These are phyloP conservation scores for Eremothecium coryli DNA, from an alignment of 1,139 yeast species.

Conservation along the genomic window DNA sequence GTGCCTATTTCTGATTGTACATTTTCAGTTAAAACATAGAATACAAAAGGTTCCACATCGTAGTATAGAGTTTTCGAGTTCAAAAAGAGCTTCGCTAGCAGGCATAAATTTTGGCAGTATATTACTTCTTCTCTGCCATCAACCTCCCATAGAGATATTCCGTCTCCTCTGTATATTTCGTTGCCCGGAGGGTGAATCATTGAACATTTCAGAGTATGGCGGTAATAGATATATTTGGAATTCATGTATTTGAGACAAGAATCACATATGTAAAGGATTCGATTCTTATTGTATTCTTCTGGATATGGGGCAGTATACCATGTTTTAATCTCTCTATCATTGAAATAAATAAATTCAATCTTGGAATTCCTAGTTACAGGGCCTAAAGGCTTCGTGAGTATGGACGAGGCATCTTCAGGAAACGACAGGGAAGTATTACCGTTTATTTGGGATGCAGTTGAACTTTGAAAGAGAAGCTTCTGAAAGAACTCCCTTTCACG, in stretches of 20 bases:
- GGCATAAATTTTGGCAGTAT: slow-evolving; percentile 84
- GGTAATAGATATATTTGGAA: slow-evolving; percentile 53
- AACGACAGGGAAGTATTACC: slow-evolving; percentile 20
- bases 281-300: slow-evolving; percentile 62
- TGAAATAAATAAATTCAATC: slow-evolving; percentile 52
- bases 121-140: slow-evolving; percentile 78
- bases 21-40: slow-evolving; percentile 70
- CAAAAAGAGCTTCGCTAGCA: slow-evolving; percentile 77
- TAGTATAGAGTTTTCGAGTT: slow-evolving; percentile 87
- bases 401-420: slow-evolving; percentile 9
- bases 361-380: slow-evolving; percentile 12
- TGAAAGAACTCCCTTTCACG: slow-evolving; percentile 23
- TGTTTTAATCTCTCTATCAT: slow-evolving; percentile 67
- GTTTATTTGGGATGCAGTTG: slow-evolving; percentile 20
- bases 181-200: slow-evolving; percentile 77
- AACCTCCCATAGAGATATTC: slow-evolving; percentile 73
- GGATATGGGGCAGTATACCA: slow-evolving; percentile 96
- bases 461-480: slow-evolving; percentile 14
- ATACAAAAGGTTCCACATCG: slow-evolving; percentile 91
- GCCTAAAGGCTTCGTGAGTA: slow-evolving; percentile 7
- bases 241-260: slow-evolving; percentile 76
- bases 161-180: slow-evolving; percentile 71
- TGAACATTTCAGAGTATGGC: slow-evolving; percentile 70
- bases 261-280: slow-evolving; percentile 68
- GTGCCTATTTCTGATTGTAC: slow-evolving; percentile 38